phyloP scores from a whole-genome alignment of 129 eudicot species.

The Solidago caesia region DNA sequence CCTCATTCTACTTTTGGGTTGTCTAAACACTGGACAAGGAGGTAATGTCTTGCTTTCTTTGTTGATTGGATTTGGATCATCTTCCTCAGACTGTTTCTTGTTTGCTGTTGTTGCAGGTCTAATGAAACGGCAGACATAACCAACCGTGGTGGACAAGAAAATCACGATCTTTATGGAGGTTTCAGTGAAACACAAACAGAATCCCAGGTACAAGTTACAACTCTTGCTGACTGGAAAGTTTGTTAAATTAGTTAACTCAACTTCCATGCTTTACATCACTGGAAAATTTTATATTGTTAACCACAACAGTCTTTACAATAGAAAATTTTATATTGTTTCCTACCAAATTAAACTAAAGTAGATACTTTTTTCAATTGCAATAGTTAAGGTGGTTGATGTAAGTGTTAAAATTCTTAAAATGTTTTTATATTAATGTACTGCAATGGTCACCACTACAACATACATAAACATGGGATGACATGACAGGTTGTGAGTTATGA shows the following conservation, averaged over 20 bases:
- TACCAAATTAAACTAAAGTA: too few species aligned
- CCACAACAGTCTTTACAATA: background rate
- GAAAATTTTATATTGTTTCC: too few species aligned
- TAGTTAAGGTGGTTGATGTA: background rate
- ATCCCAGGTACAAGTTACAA: slow-evolving; percentile 59
- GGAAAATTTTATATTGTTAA: too few species aligned
- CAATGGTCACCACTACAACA: background rate
- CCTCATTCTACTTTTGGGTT: slow-evolving; percentile 50
- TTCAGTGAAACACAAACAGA: slow-evolving; percentile 97
- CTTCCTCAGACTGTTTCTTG: slow-evolving; percentile 8
- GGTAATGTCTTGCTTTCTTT: slow-evolving; percentile 42
- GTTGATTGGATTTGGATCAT: slow-evolving; percentile 9
- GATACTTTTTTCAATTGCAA: background rate
- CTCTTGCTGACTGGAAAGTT: background rate
- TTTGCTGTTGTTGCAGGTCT: slow-evolving; percentile 42
- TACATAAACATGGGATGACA: slow-evolving; percentile 5
- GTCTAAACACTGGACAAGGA: slow-evolving; percentile 67
- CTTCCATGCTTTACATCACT: slow-evolving; percentile 7
- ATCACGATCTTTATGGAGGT: slow-evolving; percentile 48
- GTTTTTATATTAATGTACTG: too few species aligned
- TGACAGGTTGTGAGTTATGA: slow-evolving; percentile 87
- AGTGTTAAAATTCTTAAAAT: background rate
- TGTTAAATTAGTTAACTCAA: background rate
- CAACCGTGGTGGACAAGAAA: slow-evolving; percentile 35
- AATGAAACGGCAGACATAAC: slow-evolving; percentile 47